Percentiles rank a stretch among this genome's conserved stretches.
Conservation (phyloP, 495 filamentous ascomycete species). For the Daldinia childiae region DNA sequence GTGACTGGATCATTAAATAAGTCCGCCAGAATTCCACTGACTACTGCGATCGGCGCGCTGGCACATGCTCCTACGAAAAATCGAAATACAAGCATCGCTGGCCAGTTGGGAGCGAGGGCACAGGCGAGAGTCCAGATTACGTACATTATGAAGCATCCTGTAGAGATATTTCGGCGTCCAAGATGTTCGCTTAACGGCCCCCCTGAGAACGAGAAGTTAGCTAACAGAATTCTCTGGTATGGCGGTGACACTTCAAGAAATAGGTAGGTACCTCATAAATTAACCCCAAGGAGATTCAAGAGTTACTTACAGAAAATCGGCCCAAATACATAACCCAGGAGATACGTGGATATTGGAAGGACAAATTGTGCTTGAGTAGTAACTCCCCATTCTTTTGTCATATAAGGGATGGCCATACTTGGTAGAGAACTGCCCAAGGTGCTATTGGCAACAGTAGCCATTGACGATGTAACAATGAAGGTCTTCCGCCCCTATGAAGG, state of each 20-base stretch:
- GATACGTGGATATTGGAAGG: conserved; percentile 79
- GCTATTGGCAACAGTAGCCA: conserved; percentile 74
- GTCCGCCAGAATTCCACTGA: conserved; percentile 80
- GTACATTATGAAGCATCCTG: conserved; percentile 69
- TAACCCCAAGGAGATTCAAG: background rate
- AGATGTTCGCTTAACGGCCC: conserved; percentile 77
- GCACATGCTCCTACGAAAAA: conserved; percentile 71
- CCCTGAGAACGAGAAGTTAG: conserved; percentile 45
- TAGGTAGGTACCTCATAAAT: background rate
- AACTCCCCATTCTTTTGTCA: conserved; percentile 66
- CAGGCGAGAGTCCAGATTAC: conserved; percentile 74
- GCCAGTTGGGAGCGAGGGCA: conserved; percentile 74
- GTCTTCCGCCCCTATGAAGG: conserved; percentile 62
- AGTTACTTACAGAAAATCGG: conserved; percentile 39
- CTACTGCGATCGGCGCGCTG: conserved; percentile 72
- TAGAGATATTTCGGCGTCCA: conserved; percentile 70
- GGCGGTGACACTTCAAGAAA: background rate
- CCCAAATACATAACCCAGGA: conserved; percentile 75
- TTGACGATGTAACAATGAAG: conserved; percentile 63
- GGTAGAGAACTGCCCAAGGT: conserved; percentile 77
- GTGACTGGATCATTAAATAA: conserved; percentile 63
- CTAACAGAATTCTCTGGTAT: conserved; percentile 1
- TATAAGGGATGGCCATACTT: conserved; percentile 67
- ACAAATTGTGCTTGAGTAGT: conserved; percentile 65
- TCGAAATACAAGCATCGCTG: conserved; percentile 72